A percentile compares a stretch with the other conserved stretches of the same genome.
Conservation (phyloP, 2,329 filamentous ascomycete species). For the Diaporthe sp. region DNA sequence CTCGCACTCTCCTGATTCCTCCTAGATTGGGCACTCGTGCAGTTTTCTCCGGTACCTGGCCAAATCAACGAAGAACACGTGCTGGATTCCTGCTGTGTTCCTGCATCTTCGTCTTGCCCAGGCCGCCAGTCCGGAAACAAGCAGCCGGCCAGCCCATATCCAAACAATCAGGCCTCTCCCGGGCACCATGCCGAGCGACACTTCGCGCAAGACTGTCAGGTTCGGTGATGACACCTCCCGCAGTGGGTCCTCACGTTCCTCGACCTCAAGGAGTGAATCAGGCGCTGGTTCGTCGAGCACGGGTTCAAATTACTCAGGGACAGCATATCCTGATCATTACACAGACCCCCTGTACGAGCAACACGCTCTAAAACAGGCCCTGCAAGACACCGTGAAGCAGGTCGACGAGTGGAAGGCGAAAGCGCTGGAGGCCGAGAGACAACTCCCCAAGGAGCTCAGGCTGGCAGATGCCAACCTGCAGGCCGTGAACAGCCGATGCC, state of each 20-base stretch:
- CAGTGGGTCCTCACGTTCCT: conserved; percentile 41
- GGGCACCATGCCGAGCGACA: conserved; percentile 24
- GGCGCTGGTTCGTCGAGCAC: conserved; percentile 47
- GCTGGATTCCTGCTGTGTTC: conserved; percentile 35
- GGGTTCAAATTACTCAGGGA: conserved; percentile 40
- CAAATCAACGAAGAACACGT: conserved; percentile 48
- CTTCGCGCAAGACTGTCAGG: conserved; percentile 43
- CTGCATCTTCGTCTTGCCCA: conserved; percentile 23
- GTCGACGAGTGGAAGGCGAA: conserved; percentile 41
- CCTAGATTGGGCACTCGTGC: conserved; percentile 46
- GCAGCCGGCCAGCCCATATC: conserved; percentile 13
- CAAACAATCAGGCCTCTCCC: neutral
- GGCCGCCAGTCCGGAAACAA: conserved; percentile 25
- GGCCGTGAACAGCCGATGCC: conserved; percentile 36
- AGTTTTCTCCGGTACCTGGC: conserved; percentile 39
- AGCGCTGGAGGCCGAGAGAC: conserved; percentile 39
- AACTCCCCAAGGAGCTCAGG: conserved; percentile 34
- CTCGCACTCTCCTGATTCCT: conserved; percentile 40
- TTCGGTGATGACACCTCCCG: conserved; percentile 44
- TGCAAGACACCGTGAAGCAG: conserved; percentile 38
- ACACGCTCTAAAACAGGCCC: conserved; percentile 42
- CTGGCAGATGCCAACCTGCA: conserved; percentile 36
- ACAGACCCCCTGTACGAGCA: conserved; percentile 40
- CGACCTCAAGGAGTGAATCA: conserved; percentile 46
- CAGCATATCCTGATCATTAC: conserved; percentile 42